Evolutionary conservation across 495 filamentous ascomycete genomes (phyloP).

Genomic region (Bryoglossum gracile): DNA sequence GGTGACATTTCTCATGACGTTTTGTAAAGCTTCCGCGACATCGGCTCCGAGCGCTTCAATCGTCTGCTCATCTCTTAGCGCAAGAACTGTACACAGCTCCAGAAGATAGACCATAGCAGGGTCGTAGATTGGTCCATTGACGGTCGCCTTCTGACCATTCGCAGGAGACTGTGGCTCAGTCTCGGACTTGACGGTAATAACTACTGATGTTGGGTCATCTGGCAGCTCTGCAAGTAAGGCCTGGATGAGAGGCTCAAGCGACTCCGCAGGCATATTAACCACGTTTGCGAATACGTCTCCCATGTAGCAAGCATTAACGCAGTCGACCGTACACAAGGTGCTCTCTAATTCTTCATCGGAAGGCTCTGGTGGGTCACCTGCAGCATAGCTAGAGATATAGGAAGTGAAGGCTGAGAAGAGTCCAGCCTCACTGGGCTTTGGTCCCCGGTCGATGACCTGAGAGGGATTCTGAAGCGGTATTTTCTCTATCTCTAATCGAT

Average conservation of each 20-base stretch:
- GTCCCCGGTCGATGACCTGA: constrained; percentile 82
- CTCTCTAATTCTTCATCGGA: constrained; percentile 96
- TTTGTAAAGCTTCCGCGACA: constrained; percentile 72
- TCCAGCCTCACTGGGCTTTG: constrained; percentile 67
- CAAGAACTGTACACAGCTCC: constrained; percentile 80
- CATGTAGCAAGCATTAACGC: constrained; percentile 81
- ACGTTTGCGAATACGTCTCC: constrained; percentile 79
- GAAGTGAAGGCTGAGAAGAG: constrained; percentile 90
- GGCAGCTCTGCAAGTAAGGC: constrained; percentile 77
- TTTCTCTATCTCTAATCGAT: constrained; percentile 65
- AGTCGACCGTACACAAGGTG: constrained; percentile 89
- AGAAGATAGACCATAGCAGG: constrained; percentile 81
- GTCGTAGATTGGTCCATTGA: constrained; percentile 64
- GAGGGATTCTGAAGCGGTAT: constrained; percentile 90
- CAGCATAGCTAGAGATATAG: constrained; percentile 97
- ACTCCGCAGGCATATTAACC: constrained; percentile 62
- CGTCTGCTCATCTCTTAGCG: constrained; percentile 67
- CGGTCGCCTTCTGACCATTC: constrained; percentile 49
- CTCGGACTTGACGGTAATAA: constrained; percentile 85
- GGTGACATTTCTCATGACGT: constrained; percentile 67
- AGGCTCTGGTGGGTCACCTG: constrained; percentile 93
- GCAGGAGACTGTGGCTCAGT: constrained; percentile 46
- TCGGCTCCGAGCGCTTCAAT: constrained; percentile 65
- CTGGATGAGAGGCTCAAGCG: constrained; percentile 60
- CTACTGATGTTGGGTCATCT: constrained; percentile 69